Percentiles rank a stretch among this genome's conserved stretches.
Evolutionary conservation across 495 filamentous ascomycete species (phyloP).

Genomic region (Trichoderma virens): DNA sequence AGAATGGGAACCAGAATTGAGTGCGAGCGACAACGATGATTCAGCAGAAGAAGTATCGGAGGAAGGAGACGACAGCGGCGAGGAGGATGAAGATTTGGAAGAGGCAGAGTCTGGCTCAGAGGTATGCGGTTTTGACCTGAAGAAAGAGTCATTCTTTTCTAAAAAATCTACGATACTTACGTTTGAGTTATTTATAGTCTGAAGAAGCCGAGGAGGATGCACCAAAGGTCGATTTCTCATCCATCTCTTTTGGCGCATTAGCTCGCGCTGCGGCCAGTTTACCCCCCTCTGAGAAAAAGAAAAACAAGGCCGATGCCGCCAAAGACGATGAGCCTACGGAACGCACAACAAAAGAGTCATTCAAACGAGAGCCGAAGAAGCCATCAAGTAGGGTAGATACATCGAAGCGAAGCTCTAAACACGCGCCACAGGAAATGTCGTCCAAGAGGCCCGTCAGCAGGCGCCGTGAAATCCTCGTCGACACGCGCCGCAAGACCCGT

Average conservation of each 20-base stretch:
- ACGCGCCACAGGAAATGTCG: slow-evolving; percentile 74
- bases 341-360: background rate
- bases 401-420: slow-evolving; percentile 44
- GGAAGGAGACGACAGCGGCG: slow-evolving; percentile 22
- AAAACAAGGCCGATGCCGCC: slow-evolving; percentile 19
- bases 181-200: background rate
- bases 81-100: slow-evolving; percentile 20
- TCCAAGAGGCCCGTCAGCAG: slow-evolving; percentile 78
- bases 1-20: slow-evolving; percentile 45
- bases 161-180: slow-evolving; percentile 13
- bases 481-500: slow-evolving; percentile 43
- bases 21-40: slow-evolving; percentile 22
- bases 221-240: slow-evolving; percentile 29
- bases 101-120: slow-evolving; percentile 14
- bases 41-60: slow-evolving; percentile 18
- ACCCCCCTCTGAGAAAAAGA: slow-evolving; percentile 18
- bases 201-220: slow-evolving; percentile 16
- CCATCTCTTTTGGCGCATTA: slow-evolving; percentile 79
- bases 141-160: background rate
- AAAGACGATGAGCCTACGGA: slow-evolving; percentile 14
- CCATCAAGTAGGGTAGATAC: background rate
- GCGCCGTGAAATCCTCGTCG: slow-evolving; percentile 58
- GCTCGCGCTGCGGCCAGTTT: slow-evolving; percentile 74
- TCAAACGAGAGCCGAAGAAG: background rate
- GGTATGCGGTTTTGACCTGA: background rate